Conservation (phyloP, 2,329 filamentous ascomycete species). For the Stachybotrys elegans region DNA sequence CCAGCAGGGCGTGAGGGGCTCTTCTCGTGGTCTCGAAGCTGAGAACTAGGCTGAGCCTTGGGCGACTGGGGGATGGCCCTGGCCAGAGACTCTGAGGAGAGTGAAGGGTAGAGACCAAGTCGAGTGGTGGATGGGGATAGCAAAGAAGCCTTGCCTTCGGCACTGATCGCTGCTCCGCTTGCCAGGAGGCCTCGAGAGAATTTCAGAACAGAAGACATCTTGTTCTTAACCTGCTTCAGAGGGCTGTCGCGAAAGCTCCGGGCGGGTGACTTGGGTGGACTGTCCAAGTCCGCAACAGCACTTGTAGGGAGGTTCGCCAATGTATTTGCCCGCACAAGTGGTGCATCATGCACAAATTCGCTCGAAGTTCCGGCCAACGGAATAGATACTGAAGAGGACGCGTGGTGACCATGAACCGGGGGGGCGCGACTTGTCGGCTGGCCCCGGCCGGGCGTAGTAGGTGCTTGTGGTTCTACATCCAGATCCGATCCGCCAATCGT, state of each 20-base stretch:
- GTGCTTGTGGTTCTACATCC: too few relatives aligned
- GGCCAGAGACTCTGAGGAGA: slow-evolving; percentile 45
- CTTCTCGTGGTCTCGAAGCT: slow-evolving; percentile 11
- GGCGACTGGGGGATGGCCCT: slow-evolving; percentile 17
- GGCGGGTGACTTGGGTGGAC: slow-evolving; percentile 52
- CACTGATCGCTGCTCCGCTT: slow-evolving; percentile 63
- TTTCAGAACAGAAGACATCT: slow-evolving; percentile 84
- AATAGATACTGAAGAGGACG: slow-evolving; percentile 59
- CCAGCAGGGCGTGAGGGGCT: slow-evolving; percentile 40
- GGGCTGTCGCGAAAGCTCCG: slow-evolving; percentile 65
- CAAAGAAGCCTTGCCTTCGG: slow-evolving; percentile 54
- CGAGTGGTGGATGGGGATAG: slow-evolving; percentile 48
- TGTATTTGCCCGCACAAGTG: slow-evolving; percentile 56
- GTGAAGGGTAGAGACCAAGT: slow-evolving; percentile 35
- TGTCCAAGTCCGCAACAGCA: slow-evolving; percentile 41
- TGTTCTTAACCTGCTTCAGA: slow-evolving; percentile 87
- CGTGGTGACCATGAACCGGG: slow-evolving; percentile 36
- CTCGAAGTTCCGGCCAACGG: slow-evolving; percentile 27
- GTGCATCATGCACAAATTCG: slow-evolving; percentile 14
- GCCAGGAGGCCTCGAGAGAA: slow-evolving; percentile 82
- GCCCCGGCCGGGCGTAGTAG: slow-evolving; percentile 13
- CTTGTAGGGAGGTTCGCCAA: slow-evolving; percentile 50
- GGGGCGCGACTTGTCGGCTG: neutral
- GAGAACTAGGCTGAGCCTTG: slow-evolving; percentile 9
- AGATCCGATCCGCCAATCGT: too few relatives aligned